Base-by-base conservation (phyloP, 371 early-diverging fungal genomes). In the Saksenaea vasiformis region DNA sequence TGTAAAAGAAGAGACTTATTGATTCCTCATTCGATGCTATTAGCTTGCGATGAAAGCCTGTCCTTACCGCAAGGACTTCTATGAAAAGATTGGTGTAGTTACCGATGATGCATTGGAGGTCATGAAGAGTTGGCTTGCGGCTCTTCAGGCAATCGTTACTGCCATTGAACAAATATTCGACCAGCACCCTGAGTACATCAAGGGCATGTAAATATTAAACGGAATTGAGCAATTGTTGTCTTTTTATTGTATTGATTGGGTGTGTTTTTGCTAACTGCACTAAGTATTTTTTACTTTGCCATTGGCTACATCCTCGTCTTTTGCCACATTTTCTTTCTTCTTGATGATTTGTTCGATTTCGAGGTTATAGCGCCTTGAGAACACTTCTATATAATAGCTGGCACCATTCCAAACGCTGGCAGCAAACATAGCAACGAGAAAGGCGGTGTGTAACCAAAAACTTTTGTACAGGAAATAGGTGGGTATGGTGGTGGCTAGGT, bases 21-120 rank as follows among this genome's bases (percentile, higher is more conserved):
- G 19, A 26, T 10, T 41, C 22, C 2, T 5, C 43, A 54, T 58
- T 17, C 53, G 1, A 10, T 41, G 13, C 44, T 28, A 19, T 36
- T 72, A 91, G 92, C 68, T 95, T 62, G 97, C 97, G 3, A 97
- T 98, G 97, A 90, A 88, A 69, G 94, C 95, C 4, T 95, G 95
- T 76, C 97, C 98, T 38, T 87, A 87, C 73, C 90, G 96, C 67
- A 83, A 80, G 56, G 91, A 91, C 67, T 97, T 98, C 74, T 98
- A 95, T 72, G 77, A 75, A 17, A 93, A 90, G 74, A 79, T 98
- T 35, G 92, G 92, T 19, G 83, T 80, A n/a, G 85, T 85, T 67
- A 76, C 79, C 54, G 80, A 72, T 26, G 77, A 73, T 51, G 85
- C 90, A 22, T 35, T 82, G 37, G 70, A 68, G 24, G 73, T 84